A percentile compares a stretch with the other conserved stretches of the same genome.
phyloP scores from a whole-genome alignment of 2,329 filamentous ascomycete genomes.

The Microdochium bolleyi region DNA sequence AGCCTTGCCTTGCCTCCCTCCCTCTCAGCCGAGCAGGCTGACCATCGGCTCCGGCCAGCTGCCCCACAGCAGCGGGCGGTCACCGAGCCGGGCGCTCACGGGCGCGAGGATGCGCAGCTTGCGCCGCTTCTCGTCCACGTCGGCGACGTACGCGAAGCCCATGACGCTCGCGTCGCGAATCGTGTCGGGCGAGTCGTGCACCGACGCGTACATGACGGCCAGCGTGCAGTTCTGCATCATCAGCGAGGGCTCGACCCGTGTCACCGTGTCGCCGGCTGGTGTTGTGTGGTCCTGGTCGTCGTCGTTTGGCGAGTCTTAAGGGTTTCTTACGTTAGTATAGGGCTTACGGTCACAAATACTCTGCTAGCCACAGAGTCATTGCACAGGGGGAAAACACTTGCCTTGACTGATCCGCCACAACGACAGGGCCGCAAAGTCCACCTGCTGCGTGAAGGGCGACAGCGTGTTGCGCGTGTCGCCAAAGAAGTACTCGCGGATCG shows the following conservation, averaged over 20 bases:
- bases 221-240: constrained; percentile 74
- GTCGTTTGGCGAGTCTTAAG: constrained; percentile 5
- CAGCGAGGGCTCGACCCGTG: constrained; percentile 56
- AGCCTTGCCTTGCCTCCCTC: no score
- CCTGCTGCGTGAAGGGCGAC: constrained; percentile 79
- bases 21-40: constrained; percentile 56
- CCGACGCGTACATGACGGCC: constrained; percentile 72
- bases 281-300: constrained; percentile 1
- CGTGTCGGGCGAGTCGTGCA: constrained; percentile 60
- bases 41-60: constrained; percentile 80
- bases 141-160: constrained; percentile 88
- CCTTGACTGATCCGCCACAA: constrained; percentile 64
- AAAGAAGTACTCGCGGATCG: constrained; percentile 92
- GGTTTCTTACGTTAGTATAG: neutral
- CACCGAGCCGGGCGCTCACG: constrained; percentile 71
- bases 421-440: constrained; percentile 66
- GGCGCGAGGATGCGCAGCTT: constrained; percentile 78
- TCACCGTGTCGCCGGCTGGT: constrained; percentile 26
- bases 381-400: constrained; percentile 23
- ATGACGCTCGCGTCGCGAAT: constrained; percentile 78
- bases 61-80: constrained; percentile 75
- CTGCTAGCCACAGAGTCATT: no score
- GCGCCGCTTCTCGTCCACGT: constrained; percentile 78
- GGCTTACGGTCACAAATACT: no score
- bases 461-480: constrained; percentile 69